These are phyloP conservation scores for Scolecobasidium constrictum DNA, from an alignment of 2,329 filamentous ascomycete species.

Conservation along the genomic window DNA sequence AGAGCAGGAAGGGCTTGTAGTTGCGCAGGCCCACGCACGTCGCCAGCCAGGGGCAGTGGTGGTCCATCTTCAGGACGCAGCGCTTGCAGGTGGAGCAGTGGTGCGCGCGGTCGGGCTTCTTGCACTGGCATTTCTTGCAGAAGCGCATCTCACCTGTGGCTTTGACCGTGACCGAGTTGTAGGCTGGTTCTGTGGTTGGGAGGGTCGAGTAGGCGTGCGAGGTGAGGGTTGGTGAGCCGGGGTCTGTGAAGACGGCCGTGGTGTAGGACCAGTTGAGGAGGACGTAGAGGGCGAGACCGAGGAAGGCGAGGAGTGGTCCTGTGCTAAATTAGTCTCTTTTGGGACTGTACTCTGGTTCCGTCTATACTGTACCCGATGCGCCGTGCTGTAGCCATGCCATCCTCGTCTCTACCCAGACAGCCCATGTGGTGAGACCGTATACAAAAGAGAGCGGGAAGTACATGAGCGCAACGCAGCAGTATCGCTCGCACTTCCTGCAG, in stretches of 20 bases:
- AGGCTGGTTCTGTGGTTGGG: slow-evolving; percentile 56
- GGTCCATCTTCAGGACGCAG: slow-evolving; percentile 98
- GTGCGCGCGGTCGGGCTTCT: slow-evolving; percentile 91
- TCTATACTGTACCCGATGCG: slow-evolving; percentile 1
- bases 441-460: slow-evolving; percentile 88
- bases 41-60: slow-evolving; percentile 96
- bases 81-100: slow-evolving; percentile 92
- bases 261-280: slow-evolving; percentile 86
- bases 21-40: slow-evolving; percentile 90
- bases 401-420: slow-evolving; percentile 71
- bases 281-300: slow-evolving; percentile 62
- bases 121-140: slow-evolving; percentile 94
- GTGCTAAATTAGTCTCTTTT: slow-evolving; percentile 22
- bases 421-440: slow-evolving; percentile 86
- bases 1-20: slow-evolving; percentile 91
- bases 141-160: slow-evolving; percentile 76
- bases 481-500: slow-evolving; percentile 47
- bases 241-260: slow-evolving; percentile 83
- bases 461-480: slow-evolving; percentile 66
- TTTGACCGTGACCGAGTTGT: slow-evolving; percentile 82
- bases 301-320: slow-evolving; percentile 40
- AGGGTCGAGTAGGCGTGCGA: slow-evolving; percentile 58
- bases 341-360: background rate
- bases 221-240: slow-evolving; percentile 51
- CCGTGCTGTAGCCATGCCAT: slow-evolving; percentile 36